phyloP scores from a whole-genome alignment of 371 early-diverging fungal species.

The Mortierella sp. region DNA sequence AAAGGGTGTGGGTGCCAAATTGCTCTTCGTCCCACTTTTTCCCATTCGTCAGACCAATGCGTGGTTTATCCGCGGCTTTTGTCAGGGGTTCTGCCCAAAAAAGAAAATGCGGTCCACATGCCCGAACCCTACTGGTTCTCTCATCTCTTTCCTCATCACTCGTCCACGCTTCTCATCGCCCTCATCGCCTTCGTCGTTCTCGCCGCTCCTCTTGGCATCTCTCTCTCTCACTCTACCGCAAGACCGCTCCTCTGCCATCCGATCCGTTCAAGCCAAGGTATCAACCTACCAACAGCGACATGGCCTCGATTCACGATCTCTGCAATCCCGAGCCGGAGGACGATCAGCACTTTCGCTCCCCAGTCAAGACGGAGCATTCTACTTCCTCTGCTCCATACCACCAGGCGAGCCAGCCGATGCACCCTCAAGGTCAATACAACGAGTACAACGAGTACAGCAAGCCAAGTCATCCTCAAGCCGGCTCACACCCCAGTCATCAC shows the following conservation, averaged over 20 bases:
- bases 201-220: no score
- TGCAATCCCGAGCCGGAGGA: constrained; percentile 42
- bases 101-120: constrained; percentile 19
- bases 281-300: neutral
- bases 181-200: no score
- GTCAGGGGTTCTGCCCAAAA: neutral
- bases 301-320: constrained; percentile 51
- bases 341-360: neutral
- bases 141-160: neutral
- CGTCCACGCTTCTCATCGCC: neutral
- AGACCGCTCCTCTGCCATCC: neutral
- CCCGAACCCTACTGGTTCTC: neutral
- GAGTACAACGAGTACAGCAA: neutral
- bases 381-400: neutral
- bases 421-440: neutral
- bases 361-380: neutral
- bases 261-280: neutral
- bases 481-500: neutral
- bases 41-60: no score
- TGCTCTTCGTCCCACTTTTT: no score
- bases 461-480: neutral
- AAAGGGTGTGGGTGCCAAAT: no score
- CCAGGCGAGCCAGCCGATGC: neutral
- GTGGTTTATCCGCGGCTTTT: no score
- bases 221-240: neutral